Evolutionary conservation across 2,329 filamentous ascomycete genomes (phyloP).

Genomic region (Sporothrix humicola): DNA sequence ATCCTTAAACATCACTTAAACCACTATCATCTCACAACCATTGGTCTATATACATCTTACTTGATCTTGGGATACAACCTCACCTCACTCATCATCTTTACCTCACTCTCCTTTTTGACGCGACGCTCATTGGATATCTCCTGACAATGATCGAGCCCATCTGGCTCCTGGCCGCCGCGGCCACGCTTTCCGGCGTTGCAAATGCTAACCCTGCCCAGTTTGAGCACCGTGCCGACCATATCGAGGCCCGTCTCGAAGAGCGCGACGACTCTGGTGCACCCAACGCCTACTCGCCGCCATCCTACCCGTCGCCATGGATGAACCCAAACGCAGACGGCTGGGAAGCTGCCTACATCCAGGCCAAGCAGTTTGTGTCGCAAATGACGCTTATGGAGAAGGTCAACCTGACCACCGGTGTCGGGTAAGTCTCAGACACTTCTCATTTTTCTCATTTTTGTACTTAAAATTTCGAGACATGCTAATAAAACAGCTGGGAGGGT

Average conservation of each 20-base stretch:
- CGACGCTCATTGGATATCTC: background rate
- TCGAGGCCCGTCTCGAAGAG: slow-evolving; percentile 37
- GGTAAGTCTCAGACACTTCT: slow-evolving; percentile 57
- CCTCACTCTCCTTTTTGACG: background rate
- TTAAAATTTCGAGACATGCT: background rate
- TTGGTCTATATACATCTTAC: background rate
- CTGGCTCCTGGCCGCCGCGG: slow-evolving; percentile 21
- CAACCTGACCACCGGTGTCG: slow-evolving; percentile 89
- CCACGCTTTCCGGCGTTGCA: slow-evolving; percentile 22
- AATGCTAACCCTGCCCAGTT: slow-evolving; percentile 37
- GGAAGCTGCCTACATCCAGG: slow-evolving; percentile 76
- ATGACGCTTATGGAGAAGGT: slow-evolving; percentile 88
- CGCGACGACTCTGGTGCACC: slow-evolving; percentile 38
- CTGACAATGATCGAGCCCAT: slow-evolving; percentile 21
- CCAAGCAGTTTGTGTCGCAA: slow-evolving; percentile 78
- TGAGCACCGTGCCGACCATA: background rate
- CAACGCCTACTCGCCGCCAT: slow-evolving; percentile 57
- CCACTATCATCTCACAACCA: background rate
- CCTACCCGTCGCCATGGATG: slow-evolving; percentile 89
- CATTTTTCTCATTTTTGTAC: background rate
- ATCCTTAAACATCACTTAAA: background rate
- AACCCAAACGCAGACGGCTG: slow-evolving; percentile 73
- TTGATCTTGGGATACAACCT: background rate
- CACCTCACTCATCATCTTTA: background rate
- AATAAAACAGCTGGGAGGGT: slow-evolving; percentile 61